Evolutionary conservation across 2,329 filamentous ascomycete genomes (phyloP), one percentile per base, ranked within the genome.

Genomic region (Pseudocercospora cruenta): DNA sequence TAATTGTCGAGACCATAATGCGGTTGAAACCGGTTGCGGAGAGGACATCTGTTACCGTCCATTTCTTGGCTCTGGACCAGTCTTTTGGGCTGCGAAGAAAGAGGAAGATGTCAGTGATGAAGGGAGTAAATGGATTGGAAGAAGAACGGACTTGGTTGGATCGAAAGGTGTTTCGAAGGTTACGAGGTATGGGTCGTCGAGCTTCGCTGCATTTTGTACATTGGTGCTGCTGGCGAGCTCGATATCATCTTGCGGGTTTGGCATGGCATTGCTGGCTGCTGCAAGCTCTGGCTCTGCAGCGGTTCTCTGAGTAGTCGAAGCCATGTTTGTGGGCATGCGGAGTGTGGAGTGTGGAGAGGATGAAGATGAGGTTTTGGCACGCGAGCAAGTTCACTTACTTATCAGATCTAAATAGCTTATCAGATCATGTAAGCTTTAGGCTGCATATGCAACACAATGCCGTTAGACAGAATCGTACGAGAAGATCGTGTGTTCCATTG

Each of bases 11-110:
- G 0, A 84, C 81, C 68, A 86, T 79, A 65, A 85, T 84, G 9
- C 82, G 81, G 53, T 83, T 84, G 69, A 86, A 85, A 7, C 82
- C 83, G 0, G 82, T 83, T 2, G 80, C 80, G 0, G 83, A 85
- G 0, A 85, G 77, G 3, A 84, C 79, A 57, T 82, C 73, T 2
- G 83, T 86, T 1, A 83, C 81, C 0, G 78, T 77, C 84, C 84
- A 86, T 72, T 85, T 86, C 45, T 60, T 63, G 4, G 47, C 36
- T 5, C 55, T 7, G 12, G 47, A 33, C 64, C 64, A 67, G 33
- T 63, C 54, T 57, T 60, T 59, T 2, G 60, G 64, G 31, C 55
- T 66, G 54, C 19, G 3, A 5, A 49, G 12, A 7, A 22, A 12
- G 33, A 36, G 9, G 33, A 8, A 36, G 33, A 19, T 24, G 49